Evolutionary conservation across 2,329 filamentous ascomycete genomes (phyloP).

Genomic region (Calonectria fujianensis): DNA sequence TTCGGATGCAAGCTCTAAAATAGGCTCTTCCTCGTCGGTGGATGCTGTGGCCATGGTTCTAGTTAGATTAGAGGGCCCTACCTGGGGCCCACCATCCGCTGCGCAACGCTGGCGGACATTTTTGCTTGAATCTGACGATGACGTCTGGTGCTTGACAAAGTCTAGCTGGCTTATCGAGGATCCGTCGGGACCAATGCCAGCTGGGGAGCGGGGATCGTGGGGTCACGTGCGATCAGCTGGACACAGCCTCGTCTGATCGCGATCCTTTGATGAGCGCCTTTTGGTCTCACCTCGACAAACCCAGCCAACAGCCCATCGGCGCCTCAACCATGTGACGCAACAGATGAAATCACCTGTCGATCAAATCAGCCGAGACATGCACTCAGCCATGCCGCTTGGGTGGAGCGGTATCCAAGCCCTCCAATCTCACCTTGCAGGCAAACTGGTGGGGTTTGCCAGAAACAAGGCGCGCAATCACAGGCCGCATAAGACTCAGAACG

Average conservation of each 20-base stretch:
- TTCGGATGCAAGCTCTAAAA: conserved; percentile 21
- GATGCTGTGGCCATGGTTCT: background rate
- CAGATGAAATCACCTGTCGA: background rate
- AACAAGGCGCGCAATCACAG: conserved; percentile 1
- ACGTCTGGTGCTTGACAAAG: background rate
- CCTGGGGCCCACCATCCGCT: background rate
- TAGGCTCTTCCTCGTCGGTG: conserved; percentile 9
- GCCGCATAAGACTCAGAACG: conserved; percentile 5
- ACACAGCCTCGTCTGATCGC: background rate
- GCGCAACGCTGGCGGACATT: background rate
- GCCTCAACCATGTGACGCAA: background rate
- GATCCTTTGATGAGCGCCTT: background rate
- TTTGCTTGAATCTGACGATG: background rate
- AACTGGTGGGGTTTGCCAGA: conserved; percentile 11
- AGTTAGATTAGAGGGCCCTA: background rate
- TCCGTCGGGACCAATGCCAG: background rate
- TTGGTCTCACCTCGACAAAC: background rate
- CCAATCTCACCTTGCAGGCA: conserved; percentile 18
- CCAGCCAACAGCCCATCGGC: background rate
- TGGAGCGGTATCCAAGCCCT: conserved; percentile 21
- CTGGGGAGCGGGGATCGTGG: background rate
- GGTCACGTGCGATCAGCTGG: conserved; percentile 1
- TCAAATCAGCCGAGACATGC: no score
- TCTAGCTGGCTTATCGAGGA: background rate
- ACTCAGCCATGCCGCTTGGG: background rate